Conservation (phyloP, 31 red algal species). For the Porphyra umbilicalis region DNA sequence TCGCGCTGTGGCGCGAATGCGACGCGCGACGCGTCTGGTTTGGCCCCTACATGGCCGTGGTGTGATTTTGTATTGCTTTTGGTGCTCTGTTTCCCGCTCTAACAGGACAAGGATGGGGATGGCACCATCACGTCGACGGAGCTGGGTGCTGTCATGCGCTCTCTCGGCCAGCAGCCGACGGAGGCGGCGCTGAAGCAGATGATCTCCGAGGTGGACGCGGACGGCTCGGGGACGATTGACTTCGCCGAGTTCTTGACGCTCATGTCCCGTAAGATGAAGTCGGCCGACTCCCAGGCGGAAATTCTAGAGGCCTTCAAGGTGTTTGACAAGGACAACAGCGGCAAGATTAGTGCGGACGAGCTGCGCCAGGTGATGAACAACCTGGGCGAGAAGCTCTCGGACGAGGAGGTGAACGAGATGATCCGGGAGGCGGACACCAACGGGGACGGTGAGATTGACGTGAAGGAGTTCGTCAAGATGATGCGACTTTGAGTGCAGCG, state of each 20-base stretch:
- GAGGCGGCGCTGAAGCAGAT: constrained; percentile 70
- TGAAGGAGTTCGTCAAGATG: background rate
- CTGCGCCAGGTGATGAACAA: constrained; percentile 78
- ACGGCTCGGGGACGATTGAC: constrained; percentile 78
- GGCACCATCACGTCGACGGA: constrained; percentile 73
- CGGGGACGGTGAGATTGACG: constrained; percentile 59
- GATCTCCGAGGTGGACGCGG: constrained; percentile 86
- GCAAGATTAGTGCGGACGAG: constrained; percentile 78
- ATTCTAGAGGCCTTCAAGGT: constrained; percentile 91
- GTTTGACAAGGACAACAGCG: constrained; percentile 89
- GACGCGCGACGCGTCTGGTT: constrained; percentile 34
- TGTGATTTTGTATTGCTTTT: too few relatives aligned
- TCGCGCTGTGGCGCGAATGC: background rate
- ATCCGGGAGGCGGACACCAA: constrained; percentile 88
- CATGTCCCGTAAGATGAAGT: constrained; percentile 78
- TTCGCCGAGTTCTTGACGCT: constrained; percentile 86
- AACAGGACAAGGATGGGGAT: constrained; percentile 72
- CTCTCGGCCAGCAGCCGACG: constrained; percentile 75
- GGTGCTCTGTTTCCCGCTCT: constrained; percentile 1
- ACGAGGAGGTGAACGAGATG: constrained; percentile 91
- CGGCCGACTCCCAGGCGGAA: constrained; percentile 73
- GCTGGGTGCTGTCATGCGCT: constrained; percentile 82
- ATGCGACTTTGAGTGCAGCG: background rate
- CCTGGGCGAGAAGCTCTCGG: constrained; percentile 79
- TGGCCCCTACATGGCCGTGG: too few relatives aligned